These are phyloP conservation scores for Endotrypanum monterogeii DNA, from an alignment of 208 protist species.

Conservation along the genomic window DNA sequence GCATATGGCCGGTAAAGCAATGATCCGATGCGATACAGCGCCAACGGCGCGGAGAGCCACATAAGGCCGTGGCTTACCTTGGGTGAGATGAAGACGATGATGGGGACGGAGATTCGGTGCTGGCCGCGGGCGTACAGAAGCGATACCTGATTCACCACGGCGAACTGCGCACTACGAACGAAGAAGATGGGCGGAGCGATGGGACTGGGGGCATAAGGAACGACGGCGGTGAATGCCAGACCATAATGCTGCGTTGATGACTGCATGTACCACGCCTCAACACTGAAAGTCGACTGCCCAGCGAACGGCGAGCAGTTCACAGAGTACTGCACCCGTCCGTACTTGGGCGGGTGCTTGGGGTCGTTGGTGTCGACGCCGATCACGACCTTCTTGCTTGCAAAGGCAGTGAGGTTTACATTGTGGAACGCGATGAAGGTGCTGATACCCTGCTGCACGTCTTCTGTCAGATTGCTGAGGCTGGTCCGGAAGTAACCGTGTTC, in stretches of 20 bases:
- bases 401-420: constrained; percentile 40
- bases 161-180: constrained; percentile 39
- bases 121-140: constrained; percentile 70
- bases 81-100: constrained; percentile 67
- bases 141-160: constrained; percentile 64
- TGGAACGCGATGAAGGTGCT: constrained; percentile 52
- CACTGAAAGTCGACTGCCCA: constrained; percentile 50
- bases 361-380: constrained; percentile 39
- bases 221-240: constrained; percentile 52
- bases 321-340: constrained; percentile 57
- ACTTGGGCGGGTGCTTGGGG: constrained; percentile 28
- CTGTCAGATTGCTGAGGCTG: constrained; percentile 23
- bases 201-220: constrained; percentile 59
- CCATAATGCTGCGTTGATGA: constrained; percentile 61
- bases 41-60: constrained; percentile 65
- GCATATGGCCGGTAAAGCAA: constrained; percentile 60
- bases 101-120: constrained; percentile 72
- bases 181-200: constrained; percentile 49
- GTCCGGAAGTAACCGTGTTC: constrained; percentile 65
- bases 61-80: constrained; percentile 43
- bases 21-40: constrained; percentile 49
- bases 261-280: constrained; percentile 68
- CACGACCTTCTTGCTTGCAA: constrained; percentile 34
- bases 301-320: constrained; percentile 46
- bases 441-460: constrained; percentile 42